Conservation (phyloP, 208 protist species). For the Leishmania turanica region DNA sequence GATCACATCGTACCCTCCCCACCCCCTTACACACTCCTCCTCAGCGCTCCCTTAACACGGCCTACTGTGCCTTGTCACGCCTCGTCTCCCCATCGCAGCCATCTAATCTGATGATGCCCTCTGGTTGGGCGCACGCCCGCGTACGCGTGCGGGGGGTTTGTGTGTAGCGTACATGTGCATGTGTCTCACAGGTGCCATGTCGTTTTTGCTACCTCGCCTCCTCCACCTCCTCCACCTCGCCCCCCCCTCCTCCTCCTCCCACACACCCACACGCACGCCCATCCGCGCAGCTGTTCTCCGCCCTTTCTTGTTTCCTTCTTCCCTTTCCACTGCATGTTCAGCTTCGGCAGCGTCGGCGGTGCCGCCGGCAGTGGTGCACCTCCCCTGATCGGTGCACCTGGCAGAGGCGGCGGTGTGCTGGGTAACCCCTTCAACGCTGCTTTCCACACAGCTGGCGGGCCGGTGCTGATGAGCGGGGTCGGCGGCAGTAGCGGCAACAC, state of each 20-base stretch:
- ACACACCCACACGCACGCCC: not conserved
- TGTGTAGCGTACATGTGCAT: too few relatives aligned
- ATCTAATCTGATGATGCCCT: not conserved
- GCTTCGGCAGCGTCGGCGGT: conserved; percentile 4
- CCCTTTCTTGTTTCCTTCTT: conserved; percentile 4
- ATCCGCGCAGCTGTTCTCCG: not conserved
- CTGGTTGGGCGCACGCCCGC: not conserved
- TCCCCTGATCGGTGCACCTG: not conserved
- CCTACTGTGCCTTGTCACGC: not conserved
- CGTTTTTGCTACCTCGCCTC: not conserved
- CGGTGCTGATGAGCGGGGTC: not conserved
- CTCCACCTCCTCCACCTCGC: not conserved
- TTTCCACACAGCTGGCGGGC: not conserved
- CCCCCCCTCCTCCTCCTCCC: not conserved
- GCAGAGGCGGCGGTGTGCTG: conserved; percentile 13
- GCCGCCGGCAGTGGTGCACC: conserved; percentile 1
- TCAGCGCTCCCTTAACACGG: not conserved
- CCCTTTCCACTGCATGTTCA: conserved; percentile 5
- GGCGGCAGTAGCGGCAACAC: not conserved
- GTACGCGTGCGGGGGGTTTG: not conserved
- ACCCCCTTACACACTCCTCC: not conserved
- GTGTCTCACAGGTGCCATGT: not conserved
- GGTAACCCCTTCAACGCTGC: not conserved
- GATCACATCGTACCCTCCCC: not conserved
- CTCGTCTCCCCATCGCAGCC: not conserved